Evolutionary conservation across 2,329 filamentous ascomycete species (phyloP), one percentile per base, ranked within the genome.

Genomic region (Amauroascus niger): DNA sequence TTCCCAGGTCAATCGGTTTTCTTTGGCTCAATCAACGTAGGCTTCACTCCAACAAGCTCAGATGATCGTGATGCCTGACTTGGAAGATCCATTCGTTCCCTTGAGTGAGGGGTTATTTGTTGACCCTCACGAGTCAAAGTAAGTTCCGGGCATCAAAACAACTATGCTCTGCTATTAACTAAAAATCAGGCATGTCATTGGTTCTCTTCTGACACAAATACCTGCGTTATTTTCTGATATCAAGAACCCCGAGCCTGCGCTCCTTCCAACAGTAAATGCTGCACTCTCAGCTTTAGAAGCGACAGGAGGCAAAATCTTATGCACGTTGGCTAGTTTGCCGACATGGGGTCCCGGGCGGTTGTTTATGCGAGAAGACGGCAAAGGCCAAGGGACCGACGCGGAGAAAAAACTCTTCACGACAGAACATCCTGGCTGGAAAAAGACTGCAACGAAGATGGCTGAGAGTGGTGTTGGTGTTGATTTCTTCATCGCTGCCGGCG

Each of bases 51-150:
- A 93, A 53, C 83, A 89, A 71, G 88, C 93, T 8, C 93, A 98
- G 66, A 96, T 98, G 88, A 82, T 98, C 76, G 90, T 98, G 49
- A 95, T 98, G 88, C 87, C 93, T 2, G 93, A 98, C 66, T 79
- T 98, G 47, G 90, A 97, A 63, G 93, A 98, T 61, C 93, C 93
- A 0, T 98, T 98, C 67, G 83, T 97, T 14, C 90, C 93, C 2
- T 76, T 98, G 16, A 88, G 87, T 58, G 87, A 95, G 55, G 90
- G 91, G 14, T 77, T 98, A 8, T 97, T 97, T 67, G 91, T 97
- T 14, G 91, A 98, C 68, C 89, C 93, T 1, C 84, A 89, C 62
- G 88, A 95, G 68, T 93, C 88, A 44, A 91, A 86, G 76, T 81
- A 72, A 53, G 74, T 63, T 40, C 30, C 24, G 32, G n/a, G 16